A percentile compares a stretch with the other conserved stretches of the same genome.
These are phyloP conservation scores for Bisporella sp. DNA, from an alignment of 2,329 filamentous ascomycete species.

Conservation along the genomic window DNA sequence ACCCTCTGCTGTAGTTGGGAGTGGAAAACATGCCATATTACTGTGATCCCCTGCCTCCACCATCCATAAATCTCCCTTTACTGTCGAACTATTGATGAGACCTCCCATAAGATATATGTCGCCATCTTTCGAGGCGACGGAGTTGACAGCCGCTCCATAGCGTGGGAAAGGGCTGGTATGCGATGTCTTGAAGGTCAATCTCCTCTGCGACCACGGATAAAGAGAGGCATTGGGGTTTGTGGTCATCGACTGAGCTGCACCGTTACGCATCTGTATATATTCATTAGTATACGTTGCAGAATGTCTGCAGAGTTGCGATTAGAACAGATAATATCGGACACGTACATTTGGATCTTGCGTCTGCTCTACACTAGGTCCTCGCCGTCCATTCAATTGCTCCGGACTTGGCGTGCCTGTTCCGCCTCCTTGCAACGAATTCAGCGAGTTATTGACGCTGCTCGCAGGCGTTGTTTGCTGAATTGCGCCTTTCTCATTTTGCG, in stretches of 20 bases:
- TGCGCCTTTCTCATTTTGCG: constrained; percentile 44
- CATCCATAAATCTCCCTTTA: constrained; percentile 97
- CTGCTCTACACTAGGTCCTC: constrained; percentile 35
- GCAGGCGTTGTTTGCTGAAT: constrained; percentile 63
- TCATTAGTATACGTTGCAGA: constrained; percentile 1
- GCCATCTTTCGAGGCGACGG: constrained; percentile 88
- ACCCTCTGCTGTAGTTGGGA: constrained; percentile 86
- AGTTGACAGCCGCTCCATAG: constrained; percentile 95
- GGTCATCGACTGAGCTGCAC: constrained; percentile 23
- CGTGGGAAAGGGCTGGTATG: constrained; percentile 86
- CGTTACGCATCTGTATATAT: background rate
- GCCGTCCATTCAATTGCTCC: constrained; percentile 48
- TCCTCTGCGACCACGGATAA: constrained; percentile 93
- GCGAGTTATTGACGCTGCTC: constrained; percentile 35
- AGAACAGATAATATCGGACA: background rate
- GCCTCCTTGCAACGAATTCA: constrained; percentile 58
- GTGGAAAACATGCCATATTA: constrained; percentile 83
- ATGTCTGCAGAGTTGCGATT: constrained; percentile 5
- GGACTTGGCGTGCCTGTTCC: constrained; percentile 24
- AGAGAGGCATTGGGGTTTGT: constrained; percentile 66
- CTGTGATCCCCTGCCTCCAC: constrained; percentile 69
- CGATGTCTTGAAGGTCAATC: constrained; percentile 75
- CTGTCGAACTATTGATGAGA: constrained; percentile 86
- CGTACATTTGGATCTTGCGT: constrained; percentile 30
- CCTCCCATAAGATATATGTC: constrained; percentile 98